Percentiles rank a stretch among this genome's conserved stretches.
These are phyloP conservation scores for Candida methanosorbosa DNA, from an alignment of 805 yeast species.

Conservation along the genomic window DNA sequence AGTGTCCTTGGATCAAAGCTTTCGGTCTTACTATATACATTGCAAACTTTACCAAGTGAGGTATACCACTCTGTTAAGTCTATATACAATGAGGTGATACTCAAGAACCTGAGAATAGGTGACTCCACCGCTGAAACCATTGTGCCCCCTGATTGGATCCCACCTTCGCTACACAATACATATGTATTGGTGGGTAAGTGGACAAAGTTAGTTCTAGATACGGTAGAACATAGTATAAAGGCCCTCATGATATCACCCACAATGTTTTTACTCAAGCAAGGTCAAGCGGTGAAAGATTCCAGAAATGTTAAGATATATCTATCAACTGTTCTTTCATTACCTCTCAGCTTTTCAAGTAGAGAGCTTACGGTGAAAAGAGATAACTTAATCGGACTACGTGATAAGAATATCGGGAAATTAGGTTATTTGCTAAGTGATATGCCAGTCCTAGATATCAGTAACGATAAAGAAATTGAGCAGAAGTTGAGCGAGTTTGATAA, in stretches of 20 bases:
- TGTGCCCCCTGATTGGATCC: slow-evolving; percentile 16
- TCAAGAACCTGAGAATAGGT: slow-evolving; percentile 8
- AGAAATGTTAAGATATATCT: slow-evolving; percentile 12
- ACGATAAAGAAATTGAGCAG: background rate
- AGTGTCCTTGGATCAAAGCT: slow-evolving; percentile 22
- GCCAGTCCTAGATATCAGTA: slow-evolving; percentile 17
- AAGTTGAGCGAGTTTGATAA: background rate
- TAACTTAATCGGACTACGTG: slow-evolving; percentile 13
- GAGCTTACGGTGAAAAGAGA: slow-evolving; percentile 19
- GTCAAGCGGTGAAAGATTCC: slow-evolving; percentile 5
- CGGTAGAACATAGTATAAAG: slow-evolving; percentile 7
- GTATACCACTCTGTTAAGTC: slow-evolving; percentile 5
- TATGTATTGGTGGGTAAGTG: slow-evolving; percentile 9
- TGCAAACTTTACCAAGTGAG: slow-evolving; percentile 31
- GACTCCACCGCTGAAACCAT: slow-evolving; percentile 10
- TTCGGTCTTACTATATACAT: slow-evolving; percentile 25
- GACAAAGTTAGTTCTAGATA: slow-evolving; percentile 6
- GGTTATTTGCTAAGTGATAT: slow-evolving; percentile 27
- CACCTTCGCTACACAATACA: slow-evolving; percentile 3
- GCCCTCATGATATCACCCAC: slow-evolving; percentile 15
- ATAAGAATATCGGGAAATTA: slow-evolving; percentile 23
- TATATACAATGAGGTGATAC: slow-evolving; percentile 19
- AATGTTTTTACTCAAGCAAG: slow-evolving; percentile 13
- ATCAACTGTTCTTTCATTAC: slow-evolving; percentile 25
- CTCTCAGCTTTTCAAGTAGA: slow-evolving; percentile 23